Conservation (phyloP, 805 yeast genomes). For the Henningerozyma blattae region DNA sequence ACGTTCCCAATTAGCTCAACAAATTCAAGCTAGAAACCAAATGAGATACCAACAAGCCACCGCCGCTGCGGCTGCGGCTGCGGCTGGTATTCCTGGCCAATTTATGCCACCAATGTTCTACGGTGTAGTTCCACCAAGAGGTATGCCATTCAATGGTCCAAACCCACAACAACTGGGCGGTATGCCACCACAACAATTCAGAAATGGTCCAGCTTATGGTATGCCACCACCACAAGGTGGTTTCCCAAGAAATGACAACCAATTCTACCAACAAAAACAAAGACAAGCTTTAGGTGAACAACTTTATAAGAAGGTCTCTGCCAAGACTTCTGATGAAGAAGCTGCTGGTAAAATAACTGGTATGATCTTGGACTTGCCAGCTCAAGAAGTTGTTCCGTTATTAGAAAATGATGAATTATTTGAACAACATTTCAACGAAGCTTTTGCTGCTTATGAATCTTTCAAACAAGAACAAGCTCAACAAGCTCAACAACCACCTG, state of each 20-base stretch:
- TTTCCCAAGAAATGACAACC: slow-evolving; percentile 29
- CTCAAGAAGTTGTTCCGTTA: slow-evolving; percentile 77
- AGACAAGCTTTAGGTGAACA: slow-evolving; percentile 98
- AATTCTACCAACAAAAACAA: slow-evolving; percentile 75
- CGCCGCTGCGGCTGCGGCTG: slow-evolving; percentile 32
- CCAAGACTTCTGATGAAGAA: slow-evolving; percentile 81
- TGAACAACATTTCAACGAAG: slow-evolving; percentile 87
- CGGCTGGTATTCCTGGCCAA: slow-evolving; percentile 29
- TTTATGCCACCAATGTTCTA: slow-evolving; percentile 30
- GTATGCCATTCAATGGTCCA: slow-evolving; percentile 68
- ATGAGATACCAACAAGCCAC: slow-evolving; percentile 97
- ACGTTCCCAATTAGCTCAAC: slow-evolving; percentile 94
- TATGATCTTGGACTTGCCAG: slow-evolving; percentile 94
- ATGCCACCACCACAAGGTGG: slow-evolving; percentile 69
- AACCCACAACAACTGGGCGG: slow-evolving; percentile 73
- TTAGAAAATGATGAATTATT: slow-evolving; percentile 84
- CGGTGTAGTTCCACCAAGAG: slow-evolving; percentile 66
- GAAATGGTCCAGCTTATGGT: slow-evolving; percentile 75
- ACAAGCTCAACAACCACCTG: slow-evolving; percentile 28
- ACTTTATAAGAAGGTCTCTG: slow-evolving; percentile 82
- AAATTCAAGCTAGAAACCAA: slow-evolving; percentile 95
- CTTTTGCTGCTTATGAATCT: slow-evolving; percentile 85
- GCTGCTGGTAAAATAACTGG: slow-evolving; percentile 98
- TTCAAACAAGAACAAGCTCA: slow-evolving; percentile 48
- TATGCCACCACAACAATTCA: slow-evolving; percentile 54